Evolutionary conservation across 495 filamentous ascomycete genomes (phyloP).

Genomic region (Haplographium delicatum): DNA sequence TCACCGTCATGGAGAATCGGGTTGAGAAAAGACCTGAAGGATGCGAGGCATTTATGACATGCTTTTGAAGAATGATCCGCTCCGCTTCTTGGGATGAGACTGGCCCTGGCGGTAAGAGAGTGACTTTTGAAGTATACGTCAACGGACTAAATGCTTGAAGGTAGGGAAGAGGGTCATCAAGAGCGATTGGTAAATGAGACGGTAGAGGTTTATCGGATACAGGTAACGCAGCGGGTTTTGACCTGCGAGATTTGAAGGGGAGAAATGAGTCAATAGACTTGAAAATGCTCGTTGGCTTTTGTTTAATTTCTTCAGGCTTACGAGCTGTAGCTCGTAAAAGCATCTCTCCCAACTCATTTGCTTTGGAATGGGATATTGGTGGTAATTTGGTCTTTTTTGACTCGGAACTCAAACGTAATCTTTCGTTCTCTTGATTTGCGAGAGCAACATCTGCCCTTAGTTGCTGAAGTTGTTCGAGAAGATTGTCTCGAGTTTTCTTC

Average conservation of each 20-base stretch:
- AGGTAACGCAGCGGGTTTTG: slow-evolving; percentile 3
- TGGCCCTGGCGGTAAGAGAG: slow-evolving; percentile 30
- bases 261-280: slow-evolving; percentile 42
- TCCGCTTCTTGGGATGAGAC: slow-evolving; percentile 9
- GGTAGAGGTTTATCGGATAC: slow-evolving; percentile 27
- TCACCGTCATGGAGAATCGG: slow-evolving; percentile 40
- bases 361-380: slow-evolving; percentile 5
- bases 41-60: slow-evolving; percentile 34
- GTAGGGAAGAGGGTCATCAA: slow-evolving; percentile 52
- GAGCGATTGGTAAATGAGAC: slow-evolving; percentile 48
- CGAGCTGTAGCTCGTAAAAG: slow-evolving; percentile 10
- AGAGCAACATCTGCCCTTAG: slow-evolving; percentile 25
- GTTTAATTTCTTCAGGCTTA: slow-evolving; percentile 21
- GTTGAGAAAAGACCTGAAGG: slow-evolving; percentile 40
- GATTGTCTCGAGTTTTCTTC: slow-evolving; percentile 18
- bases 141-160: slow-evolving; percentile 53
- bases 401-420: slow-evolving; percentile 16
- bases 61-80: slow-evolving; percentile 24
- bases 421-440: slow-evolving; percentile 24
- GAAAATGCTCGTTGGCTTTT: slow-evolving; percentile 29
- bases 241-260: slow-evolving; percentile 38
- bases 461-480: slow-evolving; percentile 23
- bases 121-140: slow-evolving; percentile 43
- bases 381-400: slow-evolving; percentile 3
- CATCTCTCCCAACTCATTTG: slow-evolving; percentile 15